Conservation (phyloP, 306 rosid genomes). For the Sicyos baderoa region DNA sequence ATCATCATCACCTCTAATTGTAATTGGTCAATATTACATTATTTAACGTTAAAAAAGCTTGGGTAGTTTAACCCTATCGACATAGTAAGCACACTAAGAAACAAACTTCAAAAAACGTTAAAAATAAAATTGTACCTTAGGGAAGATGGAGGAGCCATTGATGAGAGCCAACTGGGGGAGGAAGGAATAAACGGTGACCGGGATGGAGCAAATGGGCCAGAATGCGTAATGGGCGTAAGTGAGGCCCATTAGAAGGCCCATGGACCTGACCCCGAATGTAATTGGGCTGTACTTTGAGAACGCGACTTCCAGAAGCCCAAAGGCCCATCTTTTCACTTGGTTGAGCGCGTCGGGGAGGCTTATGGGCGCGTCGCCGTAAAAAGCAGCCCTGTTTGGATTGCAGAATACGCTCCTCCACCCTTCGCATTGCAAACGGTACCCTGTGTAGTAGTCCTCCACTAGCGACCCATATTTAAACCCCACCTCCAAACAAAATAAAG, state of each 20-base stretch:
- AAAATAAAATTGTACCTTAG: conserved; percentile 19
- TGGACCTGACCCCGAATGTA: conserved; percentile 11
- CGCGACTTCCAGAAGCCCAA: conserved; percentile 26
- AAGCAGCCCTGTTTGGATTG: conserved; percentile 32
- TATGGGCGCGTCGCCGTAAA: conserved; percentile 33
- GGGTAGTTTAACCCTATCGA: no score
- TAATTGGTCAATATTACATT: no score
- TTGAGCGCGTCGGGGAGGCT: conserved; percentile 21
- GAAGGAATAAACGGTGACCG: conserved; percentile 27
- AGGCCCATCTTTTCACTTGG: conserved; percentile 32
- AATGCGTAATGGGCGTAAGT: conserved; percentile 22
- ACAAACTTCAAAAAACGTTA: no score
- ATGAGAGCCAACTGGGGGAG: conserved; percentile 35
- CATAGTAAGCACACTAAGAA: no score
- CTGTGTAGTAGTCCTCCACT: conserved; percentile 30
- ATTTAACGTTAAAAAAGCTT: no score
- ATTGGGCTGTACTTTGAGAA: conserved; percentile 29
- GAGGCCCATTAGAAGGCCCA: conserved; percentile 34
- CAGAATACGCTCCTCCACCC: conserved; percentile 36
- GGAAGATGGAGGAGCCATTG: conserved; percentile 31
- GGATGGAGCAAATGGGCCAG: conserved; percentile 28
- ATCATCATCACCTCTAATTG: no score
- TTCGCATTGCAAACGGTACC: conserved; percentile 19
- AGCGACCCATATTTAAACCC: conserved; percentile 31
- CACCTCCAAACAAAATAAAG: no score